These are phyloP conservation scores for Nakataea oryzae DNA, from an alignment of 2,329 filamentous ascomycete species.

Conservation along the genomic window DNA sequence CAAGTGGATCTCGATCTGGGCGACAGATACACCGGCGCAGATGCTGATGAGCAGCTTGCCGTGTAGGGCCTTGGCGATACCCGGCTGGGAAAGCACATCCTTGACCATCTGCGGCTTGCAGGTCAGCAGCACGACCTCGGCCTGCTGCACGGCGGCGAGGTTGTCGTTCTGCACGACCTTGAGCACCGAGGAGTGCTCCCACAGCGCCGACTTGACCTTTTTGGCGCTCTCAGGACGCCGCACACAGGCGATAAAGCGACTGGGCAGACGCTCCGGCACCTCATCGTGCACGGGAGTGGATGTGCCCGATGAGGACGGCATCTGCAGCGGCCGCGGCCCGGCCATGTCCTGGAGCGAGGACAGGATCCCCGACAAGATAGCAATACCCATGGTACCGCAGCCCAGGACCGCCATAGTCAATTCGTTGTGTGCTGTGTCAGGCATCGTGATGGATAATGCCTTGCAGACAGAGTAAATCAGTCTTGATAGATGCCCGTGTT, in stretches of 20 bases:
- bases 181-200: conserved; percentile 50
- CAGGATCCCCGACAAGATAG: conserved; percentile 73
- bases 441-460: background rate
- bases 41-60: conserved; percentile 79
- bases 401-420: conserved; percentile 73
- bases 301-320: conserved; percentile 22
- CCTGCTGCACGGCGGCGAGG: conserved; percentile 51
- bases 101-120: conserved; percentile 73
- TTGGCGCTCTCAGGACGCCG: conserved; percentile 58
- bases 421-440: conserved; percentile 3
- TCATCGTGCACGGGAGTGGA: conserved; percentile 32
- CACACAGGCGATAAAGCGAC: conserved; percentile 73
- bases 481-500: background rate
- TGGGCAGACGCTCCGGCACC: conserved; percentile 50
- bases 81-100: conserved; percentile 54
- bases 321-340: conserved; percentile 32
- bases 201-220: conserved; percentile 55
- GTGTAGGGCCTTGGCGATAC: conserved; percentile 57
- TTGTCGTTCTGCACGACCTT: conserved; percentile 65
- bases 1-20: conserved; percentile 56
- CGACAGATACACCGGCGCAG: conserved; percentile 62
- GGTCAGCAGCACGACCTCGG: conserved; percentile 65
- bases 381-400: conserved; percentile 78
- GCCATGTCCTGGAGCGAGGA: conserved; percentile 51
- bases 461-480: background rate